Evolutionary conservation across 352 stramenopile species (phyloP).

Genomic region (Pythium rishiriense): DNA sequence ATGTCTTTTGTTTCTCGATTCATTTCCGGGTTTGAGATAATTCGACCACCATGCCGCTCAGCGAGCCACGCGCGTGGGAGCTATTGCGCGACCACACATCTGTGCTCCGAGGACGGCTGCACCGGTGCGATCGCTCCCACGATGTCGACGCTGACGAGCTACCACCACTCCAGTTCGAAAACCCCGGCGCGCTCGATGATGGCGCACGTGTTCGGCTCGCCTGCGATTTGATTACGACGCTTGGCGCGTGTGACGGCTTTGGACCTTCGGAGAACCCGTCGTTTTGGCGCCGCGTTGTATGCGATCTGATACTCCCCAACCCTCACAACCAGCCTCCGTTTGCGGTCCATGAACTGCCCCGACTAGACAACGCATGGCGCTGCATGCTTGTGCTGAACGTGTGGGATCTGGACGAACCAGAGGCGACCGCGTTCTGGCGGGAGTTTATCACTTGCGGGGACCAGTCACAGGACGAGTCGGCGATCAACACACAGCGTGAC

Average conservation of each 20-base stretch:
- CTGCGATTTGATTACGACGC: conserved; percentile 2
- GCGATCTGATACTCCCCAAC: neutral
- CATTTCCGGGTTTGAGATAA: neutral
- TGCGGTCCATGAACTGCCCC: conserved; percentile 4
- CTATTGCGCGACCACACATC: conserved; percentile 4
- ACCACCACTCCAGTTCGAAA: neutral
- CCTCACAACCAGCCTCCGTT: neutral
- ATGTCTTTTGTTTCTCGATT: neutral
- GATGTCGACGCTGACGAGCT: neutral
- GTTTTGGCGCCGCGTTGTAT: conserved; percentile 11
- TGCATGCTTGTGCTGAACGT: neutral
- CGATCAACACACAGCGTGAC: neutral
- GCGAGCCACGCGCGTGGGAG: neutral
- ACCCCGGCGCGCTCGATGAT: neutral
- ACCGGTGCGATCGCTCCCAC: neutral
- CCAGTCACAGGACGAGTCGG: neutral
- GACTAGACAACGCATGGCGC: neutral
- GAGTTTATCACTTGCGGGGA: conserved; percentile 9
- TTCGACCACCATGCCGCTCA: neutral
- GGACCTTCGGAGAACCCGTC: neutral
- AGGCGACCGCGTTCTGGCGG: neutral
- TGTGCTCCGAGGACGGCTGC: neutral
- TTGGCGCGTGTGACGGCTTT: conserved; percentile 4
- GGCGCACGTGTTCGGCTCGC: conserved; percentile 5
- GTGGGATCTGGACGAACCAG: neutral